phyloP scores from a whole-genome alignment of 2,329 filamentous ascomycete genomes.

The Curvularia lunata region DNA sequence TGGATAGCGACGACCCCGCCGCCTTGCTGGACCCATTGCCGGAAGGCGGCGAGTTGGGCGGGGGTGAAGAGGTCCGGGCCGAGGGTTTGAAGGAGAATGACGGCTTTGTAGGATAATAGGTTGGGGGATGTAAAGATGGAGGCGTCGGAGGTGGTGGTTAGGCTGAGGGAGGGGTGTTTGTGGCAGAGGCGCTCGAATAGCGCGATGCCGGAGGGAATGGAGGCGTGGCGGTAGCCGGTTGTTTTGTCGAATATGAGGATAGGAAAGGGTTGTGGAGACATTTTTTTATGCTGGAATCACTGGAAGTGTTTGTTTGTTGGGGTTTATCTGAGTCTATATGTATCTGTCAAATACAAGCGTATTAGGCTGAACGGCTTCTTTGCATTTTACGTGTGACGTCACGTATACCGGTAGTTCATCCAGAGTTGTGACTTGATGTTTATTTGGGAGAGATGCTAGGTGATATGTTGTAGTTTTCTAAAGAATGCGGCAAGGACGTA shows the following conservation, averaged over 20 bases:
- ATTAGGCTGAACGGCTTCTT: not conserved
- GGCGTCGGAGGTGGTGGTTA: conserved; percentile 31
- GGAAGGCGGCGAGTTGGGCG: conserved; percentile 23
- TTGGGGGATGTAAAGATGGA: conserved; percentile 13
- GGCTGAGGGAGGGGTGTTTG: conserved; percentile 11
- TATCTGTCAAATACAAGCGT: not conserved
- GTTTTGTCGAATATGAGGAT: conserved; percentile 40
- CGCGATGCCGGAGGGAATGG: conserved; percentile 29
- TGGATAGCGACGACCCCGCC: conserved; percentile 38
- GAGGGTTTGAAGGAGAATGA: conserved; percentile 29
- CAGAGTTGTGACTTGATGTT: not conserved
- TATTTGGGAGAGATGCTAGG: not conserved
- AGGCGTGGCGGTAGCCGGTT: conserved; percentile 35
- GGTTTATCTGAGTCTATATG: not conserved
- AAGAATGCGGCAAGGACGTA: not conserved
- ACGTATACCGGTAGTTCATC: not conserved
- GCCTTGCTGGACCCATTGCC: conserved; percentile 23
- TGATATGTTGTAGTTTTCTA: not conserved
- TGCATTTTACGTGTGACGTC: not conserved
- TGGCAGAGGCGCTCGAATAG: conserved; percentile 20
- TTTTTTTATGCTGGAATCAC: not conserved
- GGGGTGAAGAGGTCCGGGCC: conserved; percentile 21
- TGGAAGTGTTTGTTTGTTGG: not conserved
- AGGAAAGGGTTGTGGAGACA: conserved; percentile 9
- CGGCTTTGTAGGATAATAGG: conserved; percentile 17